Conservation (phyloP, 169 alveolate genomes). For the Eimeria zaria region DNA sequence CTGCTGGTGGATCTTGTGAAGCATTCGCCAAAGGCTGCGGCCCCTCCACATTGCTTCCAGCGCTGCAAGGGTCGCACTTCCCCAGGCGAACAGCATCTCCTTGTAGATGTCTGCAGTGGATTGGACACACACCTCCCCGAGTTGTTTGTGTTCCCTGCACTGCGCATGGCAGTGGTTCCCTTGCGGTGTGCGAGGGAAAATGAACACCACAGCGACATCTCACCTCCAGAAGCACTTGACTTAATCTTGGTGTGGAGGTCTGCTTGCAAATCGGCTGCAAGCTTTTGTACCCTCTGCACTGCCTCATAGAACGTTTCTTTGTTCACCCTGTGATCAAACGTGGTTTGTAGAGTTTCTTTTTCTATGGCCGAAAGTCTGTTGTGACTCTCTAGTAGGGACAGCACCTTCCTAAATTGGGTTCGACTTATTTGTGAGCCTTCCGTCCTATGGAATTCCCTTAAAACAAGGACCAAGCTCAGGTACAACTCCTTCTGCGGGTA, state of each 20-base stretch:
- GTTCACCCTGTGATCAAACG: slow-evolving; percentile 18
- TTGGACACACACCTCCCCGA: neutral
- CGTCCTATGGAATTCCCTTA: slow-evolving; percentile 15
- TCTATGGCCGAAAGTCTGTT: neutral
- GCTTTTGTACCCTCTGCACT: slow-evolving; percentile 21
- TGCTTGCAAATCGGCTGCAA: slow-evolving; percentile 7
- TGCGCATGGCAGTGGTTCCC: neutral
- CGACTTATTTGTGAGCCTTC: slow-evolving; percentile 45
- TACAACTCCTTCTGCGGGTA: slow-evolving; percentile 64
- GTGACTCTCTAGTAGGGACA: slow-evolving; percentile 4
- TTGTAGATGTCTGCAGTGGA: neutral
- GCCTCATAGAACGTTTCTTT: slow-evolving; percentile 32
- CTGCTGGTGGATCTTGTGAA: slow-evolving; percentile 29
- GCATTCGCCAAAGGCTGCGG: slow-evolving; percentile 66
- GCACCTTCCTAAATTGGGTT: slow-evolving; percentile 30
- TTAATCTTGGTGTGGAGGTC: neutral
- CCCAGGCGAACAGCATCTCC: slow-evolving; percentile 63
- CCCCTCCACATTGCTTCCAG: slow-evolving; percentile 77
- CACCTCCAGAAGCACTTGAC: slow-evolving; percentile 9
- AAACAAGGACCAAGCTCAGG: slow-evolving; percentile 22
- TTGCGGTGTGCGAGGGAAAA: neutral
- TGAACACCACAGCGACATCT: neutral
- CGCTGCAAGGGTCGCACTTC: slow-evolving; percentile 70
- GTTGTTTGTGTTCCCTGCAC: neutral
- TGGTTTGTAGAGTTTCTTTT: slow-evolving; percentile 3